Evolutionary conservation across 2,329 filamentous ascomycete species (phyloP), one percentile per base, ranked within the genome.

Genomic region (Fusarium abutilonis): DNA sequence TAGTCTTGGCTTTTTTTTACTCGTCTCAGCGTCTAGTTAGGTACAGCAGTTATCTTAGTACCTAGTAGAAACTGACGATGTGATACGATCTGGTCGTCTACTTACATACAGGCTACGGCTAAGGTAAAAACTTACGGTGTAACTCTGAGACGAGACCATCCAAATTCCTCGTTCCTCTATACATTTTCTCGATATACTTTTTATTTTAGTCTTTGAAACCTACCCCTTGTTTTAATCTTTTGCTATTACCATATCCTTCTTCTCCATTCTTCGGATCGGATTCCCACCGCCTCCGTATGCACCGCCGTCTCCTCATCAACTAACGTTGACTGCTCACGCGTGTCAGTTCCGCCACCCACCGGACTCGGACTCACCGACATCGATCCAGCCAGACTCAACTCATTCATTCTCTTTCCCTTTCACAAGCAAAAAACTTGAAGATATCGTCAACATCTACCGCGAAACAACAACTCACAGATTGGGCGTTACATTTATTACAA

Each of bases 301-400:
- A 9, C 26, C 10, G 7, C 26, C 10, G 39, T 49, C 46, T 60
- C 54, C 43, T 40, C 56, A 54, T 59, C 42, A 52, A 52, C 44
- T 45, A 28, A 28, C 8, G 10, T 28, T 8, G 26, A 14, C 31
- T 11, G 60, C 60, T 57, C 61, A 64, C 61, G 56, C 61, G 61
- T 60, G 46, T 52, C 52, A 50, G 56, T 64, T 48, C 60, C 63
- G 60, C 63, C 62, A 64, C 63, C 44, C 46, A 26, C 29, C 61
- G 47, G 28, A 13, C 15, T 43, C 53, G 62, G 63, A 47, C 49
- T 65, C 62, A 65, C 63, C 63, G 63, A 65, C 62, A 52, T 52
- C 53, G 36, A 52, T 41, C 47, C 41, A 19, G 52, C 40, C 21
- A 17, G 26, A 31, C 38, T 42, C 38, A 53, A 42, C 38, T 60